phyloP scores from a whole-genome alignment of 345 rosid species.

The Trapa incisa region DNA sequence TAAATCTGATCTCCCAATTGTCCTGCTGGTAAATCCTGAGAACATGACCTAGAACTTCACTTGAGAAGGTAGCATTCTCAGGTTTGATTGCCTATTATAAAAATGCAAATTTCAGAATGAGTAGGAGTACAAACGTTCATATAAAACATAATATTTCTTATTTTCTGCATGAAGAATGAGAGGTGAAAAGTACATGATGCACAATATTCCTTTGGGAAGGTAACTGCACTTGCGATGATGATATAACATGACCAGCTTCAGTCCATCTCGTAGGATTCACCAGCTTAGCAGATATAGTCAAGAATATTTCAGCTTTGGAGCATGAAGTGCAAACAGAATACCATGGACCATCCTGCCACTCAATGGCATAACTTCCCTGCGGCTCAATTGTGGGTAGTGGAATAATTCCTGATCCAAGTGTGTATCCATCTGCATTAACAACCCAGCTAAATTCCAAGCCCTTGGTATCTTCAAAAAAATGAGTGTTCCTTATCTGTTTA shows the following conservation, averaged over 20 bases:
- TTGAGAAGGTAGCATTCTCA: slow-evolving; percentile 24
- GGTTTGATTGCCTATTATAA: slow-evolving; percentile 37
- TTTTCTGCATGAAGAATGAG: not conserved
- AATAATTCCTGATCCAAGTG: slow-evolving; percentile 62
- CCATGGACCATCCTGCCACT: slow-evolving; percentile 81
- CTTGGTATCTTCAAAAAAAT: slow-evolving; percentile 59
- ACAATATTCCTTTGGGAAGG: slow-evolving; percentile 42
- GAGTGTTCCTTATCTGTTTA: slow-evolving; percentile 56
- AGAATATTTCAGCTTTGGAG: slow-evolving; percentile 46
- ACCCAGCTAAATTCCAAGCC: slow-evolving; percentile 65
- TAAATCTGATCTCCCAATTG: slow-evolving; percentile 59
- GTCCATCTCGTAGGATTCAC: slow-evolving; percentile 54
- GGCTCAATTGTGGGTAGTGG: slow-evolving; percentile 55
- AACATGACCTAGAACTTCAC: slow-evolving; percentile 41
- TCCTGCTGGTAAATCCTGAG: slow-evolving; percentile 43
- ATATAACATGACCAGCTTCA: slow-evolving; percentile 68
- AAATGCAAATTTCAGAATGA: slow-evolving; percentile 7
- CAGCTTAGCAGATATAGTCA: slow-evolving; percentile 52
- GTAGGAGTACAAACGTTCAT: not conserved
- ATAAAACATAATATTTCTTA: not conserved
- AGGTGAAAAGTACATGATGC: slow-evolving; percentile 46
- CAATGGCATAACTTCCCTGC: slow-evolving; percentile 50
- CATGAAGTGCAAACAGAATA: slow-evolving; percentile 54
- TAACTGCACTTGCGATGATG: slow-evolving; percentile 66
- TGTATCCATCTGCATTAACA: slow-evolving; percentile 54